A percentile compares a stretch with the other conserved stretches of the same genome.
Conservation (phyloP, 1,284 basidiomycete species). For the Moesziomyces aphidis region DNA sequence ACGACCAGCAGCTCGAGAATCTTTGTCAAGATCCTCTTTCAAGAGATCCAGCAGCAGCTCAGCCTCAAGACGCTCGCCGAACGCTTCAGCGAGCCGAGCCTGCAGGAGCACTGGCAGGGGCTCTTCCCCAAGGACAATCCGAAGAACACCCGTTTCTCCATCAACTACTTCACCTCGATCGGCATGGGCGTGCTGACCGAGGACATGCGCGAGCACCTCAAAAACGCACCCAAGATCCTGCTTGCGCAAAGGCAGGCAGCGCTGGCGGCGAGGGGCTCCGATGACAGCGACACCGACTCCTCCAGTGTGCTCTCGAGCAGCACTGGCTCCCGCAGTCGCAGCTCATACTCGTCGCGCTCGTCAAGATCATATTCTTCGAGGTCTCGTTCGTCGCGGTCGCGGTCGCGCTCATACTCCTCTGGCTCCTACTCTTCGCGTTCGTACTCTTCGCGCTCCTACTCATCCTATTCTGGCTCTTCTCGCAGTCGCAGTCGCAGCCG, state of each 20-base stretch:
- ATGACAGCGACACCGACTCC: constrained; percentile 42
- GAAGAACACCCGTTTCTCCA: constrained; percentile 94
- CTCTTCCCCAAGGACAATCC: constrained; percentile 98
- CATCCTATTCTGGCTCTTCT: constrained; percentile 21
- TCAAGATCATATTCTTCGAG: neutral
- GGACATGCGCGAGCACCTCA: constrained; percentile 94
- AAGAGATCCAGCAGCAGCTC: constrained; percentile 92
- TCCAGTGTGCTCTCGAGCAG: constrained; percentile 40
- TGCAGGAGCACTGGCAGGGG: constrained; percentile 78
- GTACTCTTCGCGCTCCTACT: constrained; percentile 21
- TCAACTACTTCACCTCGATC: constrained; percentile 94
- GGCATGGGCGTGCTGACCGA: constrained; percentile 91
- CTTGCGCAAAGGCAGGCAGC: constrained; percentile 84
- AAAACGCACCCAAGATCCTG: constrained; percentile 90
- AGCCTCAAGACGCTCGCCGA: constrained; percentile 83
- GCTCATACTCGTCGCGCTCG: constrained; percentile 34
- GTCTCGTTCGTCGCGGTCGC: constrained; percentile 31
- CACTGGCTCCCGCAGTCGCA: constrained; percentile 28
- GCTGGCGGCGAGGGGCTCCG: constrained; percentile 45
- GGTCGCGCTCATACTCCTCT: constrained; percentile 24
- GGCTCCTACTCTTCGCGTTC: constrained; percentile 34
- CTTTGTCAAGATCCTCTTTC: constrained; percentile 95
- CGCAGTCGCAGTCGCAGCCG: constrained; percentile 27
- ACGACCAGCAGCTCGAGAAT: constrained; percentile 96
- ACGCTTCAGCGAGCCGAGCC: constrained; percentile 75